These are phyloP conservation scores for Cystobasidium pallidum DNA, from an alignment of 1,284 basidiomycete genomes.

Conservation along the genomic window DNA sequence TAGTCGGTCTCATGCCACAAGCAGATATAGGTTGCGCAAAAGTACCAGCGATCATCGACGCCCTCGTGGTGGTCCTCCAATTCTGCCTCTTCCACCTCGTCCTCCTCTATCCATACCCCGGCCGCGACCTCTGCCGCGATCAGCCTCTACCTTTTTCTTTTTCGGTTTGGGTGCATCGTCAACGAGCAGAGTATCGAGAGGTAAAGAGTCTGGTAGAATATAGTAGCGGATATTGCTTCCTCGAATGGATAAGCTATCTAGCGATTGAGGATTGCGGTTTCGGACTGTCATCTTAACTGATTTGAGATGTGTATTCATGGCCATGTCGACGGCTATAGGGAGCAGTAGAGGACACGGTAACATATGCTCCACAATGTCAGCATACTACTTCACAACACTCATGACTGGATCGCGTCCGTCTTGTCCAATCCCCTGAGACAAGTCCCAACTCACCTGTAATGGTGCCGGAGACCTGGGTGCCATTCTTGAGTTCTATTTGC, in stretches of 20 bases:
- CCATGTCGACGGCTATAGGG: slow-evolving; percentile 53
- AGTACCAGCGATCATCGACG: slow-evolving; percentile 21
- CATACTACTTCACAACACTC: not conserved
- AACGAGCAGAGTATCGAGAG: slow-evolving; percentile 91
- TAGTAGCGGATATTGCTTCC: slow-evolving; percentile 77
- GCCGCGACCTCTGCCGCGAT: slow-evolving; percentile 30
- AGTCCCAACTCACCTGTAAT: slow-evolving; percentile 75
- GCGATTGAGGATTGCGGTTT: slow-evolving; percentile 77
- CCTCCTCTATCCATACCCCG: slow-evolving; percentile 39
- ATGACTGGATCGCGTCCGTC: not conserved
- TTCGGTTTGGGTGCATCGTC: slow-evolving; percentile 98
- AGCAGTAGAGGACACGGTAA: not conserved
- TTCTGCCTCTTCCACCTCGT: slow-evolving; percentile 31
- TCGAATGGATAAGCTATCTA: slow-evolving; percentile 86
- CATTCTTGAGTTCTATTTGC: slow-evolving; percentile 97
- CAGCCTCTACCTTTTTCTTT: slow-evolving; percentile 57
- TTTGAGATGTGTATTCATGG: slow-evolving; percentile 56
- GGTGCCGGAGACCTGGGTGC: slow-evolving; percentile 91
- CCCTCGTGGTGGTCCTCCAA: slow-evolving; percentile 40
- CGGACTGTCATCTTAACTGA: slow-evolving; percentile 93
- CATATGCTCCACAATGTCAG: not conserved
- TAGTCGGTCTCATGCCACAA: too few relatives aligned
- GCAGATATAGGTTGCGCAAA: not conserved
- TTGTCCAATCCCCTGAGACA: not conserved
- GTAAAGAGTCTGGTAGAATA: slow-evolving; percentile 92